Conservation (phyloP, 768 basidiomycete species). For the Rhodosporidiobolus sp. region DNA sequence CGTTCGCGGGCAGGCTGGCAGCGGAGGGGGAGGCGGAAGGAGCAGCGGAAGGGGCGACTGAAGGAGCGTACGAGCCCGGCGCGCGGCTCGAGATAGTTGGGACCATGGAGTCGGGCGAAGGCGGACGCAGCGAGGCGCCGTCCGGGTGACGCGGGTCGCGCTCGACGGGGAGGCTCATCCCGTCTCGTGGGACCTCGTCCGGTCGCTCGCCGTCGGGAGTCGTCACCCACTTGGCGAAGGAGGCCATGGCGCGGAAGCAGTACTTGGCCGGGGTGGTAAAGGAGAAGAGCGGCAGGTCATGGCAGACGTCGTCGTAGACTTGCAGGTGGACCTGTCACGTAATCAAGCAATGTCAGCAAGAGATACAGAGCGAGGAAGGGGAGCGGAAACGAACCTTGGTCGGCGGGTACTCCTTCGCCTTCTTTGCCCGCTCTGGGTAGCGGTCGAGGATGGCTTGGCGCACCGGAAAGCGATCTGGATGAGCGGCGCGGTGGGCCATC, state of each 20-base stretch:
- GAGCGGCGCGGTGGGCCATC: slow-evolving; percentile 79
- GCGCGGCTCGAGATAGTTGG: not conserved
- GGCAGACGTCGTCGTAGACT: slow-evolving; percentile 41
- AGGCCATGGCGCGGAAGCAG: slow-evolving; percentile 50
- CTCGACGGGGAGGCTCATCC: slow-evolving; percentile 6
- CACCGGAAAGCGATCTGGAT: slow-evolving; percentile 70
- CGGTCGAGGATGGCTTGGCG: slow-evolving; percentile 58
- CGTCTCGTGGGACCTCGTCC: not conserved
- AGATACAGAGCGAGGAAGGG: not conserved
- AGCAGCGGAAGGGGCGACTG: slow-evolving; percentile 1
- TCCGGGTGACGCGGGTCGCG: slow-evolving; percentile 4
- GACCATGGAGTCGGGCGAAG: not conserved
- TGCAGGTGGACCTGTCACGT: slow-evolving; percentile 44
- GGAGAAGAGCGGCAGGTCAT: slow-evolving; percentile 43
- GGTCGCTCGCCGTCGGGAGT: slow-evolving; percentile 31
- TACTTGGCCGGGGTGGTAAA: slow-evolving; percentile 49
- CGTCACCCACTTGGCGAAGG: slow-evolving; percentile 50
- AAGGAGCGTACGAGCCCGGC: not conserved
- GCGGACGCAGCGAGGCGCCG: slow-evolving; percentile 2
- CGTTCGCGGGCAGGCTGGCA: not conserved
- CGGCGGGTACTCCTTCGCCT: slow-evolving; percentile 32
- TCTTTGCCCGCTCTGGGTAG: slow-evolving; percentile 43
- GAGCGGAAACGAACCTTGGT: slow-evolving; percentile 30
- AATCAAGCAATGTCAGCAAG: no score
- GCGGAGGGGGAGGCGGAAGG: slow-evolving; percentile 5